Base-by-base conservation (phyloP, 2,329 filamentous ascomycete species). In the Bipolaris sorokiniana region DNA sequence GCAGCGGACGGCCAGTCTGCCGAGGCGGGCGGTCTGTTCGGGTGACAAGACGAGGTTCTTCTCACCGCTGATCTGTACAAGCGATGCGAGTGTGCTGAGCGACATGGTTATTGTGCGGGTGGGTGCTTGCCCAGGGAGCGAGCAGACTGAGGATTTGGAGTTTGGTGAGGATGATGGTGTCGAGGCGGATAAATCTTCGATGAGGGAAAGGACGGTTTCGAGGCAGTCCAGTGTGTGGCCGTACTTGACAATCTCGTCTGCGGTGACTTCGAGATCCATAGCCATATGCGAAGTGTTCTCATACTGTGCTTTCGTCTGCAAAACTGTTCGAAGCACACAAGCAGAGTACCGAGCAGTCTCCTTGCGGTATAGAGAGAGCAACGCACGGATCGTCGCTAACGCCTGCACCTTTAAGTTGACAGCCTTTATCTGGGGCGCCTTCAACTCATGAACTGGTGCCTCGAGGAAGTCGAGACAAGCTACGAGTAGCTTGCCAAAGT, bases 391-490 rank as follows among this genome's bases (percentile, higher is more conserved):
- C 1, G 90, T 90, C 1, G 87, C 86, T 10, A 93, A 79, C 18
- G 90, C 87, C 75, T 93, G 90, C 5, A 88, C 86, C 75, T 90
- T 91, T 56, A 91, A 81, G 63, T 91, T 89, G 65, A 88, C 86
- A 3, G 84, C 82, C 77, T 90, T 92, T 61, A 90, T 85, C 0
- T 86, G 76, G 4, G 84, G 69, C 0, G 87, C 73, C 44, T 82
- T 83, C 28, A 76, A 54, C 3, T 67, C 61, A 33, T 75, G 77
- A 28, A 66, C 62, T 52, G 84, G 84, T 18, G 86, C 83, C 72
- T 91, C 85, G 23, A 93, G 84, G 70, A 89, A 93, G 46, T 87
- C 85, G 59, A 93, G 89, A 18, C 92, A 81, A 0, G 87, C 88
- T 2, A 84, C 67, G 34, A 92, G 78, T 2, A 93, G 81, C 7